Conservation (phyloP, 352 stramenopile genomes). For the Phytophthora pistaciae region DNA sequence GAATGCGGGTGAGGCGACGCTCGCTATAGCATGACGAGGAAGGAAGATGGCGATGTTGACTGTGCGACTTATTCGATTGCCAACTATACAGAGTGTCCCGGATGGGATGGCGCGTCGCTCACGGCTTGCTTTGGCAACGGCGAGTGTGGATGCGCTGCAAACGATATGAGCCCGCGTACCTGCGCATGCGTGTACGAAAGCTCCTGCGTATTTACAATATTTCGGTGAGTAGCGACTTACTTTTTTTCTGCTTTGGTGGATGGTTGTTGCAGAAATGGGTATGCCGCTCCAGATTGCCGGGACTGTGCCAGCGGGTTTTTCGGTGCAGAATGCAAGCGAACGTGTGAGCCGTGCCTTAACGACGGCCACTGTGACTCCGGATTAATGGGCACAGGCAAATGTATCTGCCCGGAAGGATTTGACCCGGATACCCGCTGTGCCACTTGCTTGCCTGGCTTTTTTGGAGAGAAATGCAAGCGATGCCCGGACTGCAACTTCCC, state of each 20-base stretch:
- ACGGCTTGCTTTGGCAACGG: conserved; percentile 72
- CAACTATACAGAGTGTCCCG: conserved; percentile 61
- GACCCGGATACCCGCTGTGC: conserved; percentile 78
- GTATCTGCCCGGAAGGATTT: conserved; percentile 77
- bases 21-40: neutral
- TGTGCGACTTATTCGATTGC: conserved; percentile 3
- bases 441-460: conserved; percentile 83
- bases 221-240: neutral
- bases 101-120: conserved; percentile 65
- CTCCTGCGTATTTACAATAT: neutral
- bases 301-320: conserved; percentile 75
- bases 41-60: conserved; percentile 6
- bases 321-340: conserved; percentile 54
- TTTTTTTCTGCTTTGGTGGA: conserved; percentile 2
- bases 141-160: conserved; percentile 75
- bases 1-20: neutral
- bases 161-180: conserved; percentile 61
- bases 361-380: conserved; percentile 78
- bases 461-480: conserved; percentile 70
- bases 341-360: conserved; percentile 82
- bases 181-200: conserved; percentile 77
- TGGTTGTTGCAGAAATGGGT: conserved; percentile 43
- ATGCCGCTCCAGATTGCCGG: conserved; percentile 73
- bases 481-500: conserved; percentile 88
- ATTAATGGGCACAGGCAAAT: conserved; percentile 66